These are phyloP conservation scores for Fallopia convolvulus DNA, from an alignment of 148 eudicot genomes.

Conservation along the genomic window DNA sequence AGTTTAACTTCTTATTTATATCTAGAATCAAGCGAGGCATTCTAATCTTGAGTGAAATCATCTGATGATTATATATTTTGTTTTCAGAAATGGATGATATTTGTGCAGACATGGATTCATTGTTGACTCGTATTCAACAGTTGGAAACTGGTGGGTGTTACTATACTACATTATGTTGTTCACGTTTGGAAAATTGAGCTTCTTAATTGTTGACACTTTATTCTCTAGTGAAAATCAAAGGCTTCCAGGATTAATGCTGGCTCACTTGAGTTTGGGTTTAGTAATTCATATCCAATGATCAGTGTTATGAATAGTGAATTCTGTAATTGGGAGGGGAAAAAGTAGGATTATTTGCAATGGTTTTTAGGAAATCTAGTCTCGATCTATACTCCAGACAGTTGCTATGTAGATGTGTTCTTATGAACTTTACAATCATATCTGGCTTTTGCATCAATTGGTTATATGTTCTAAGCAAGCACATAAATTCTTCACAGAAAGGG, in stretches of 20 bases:
- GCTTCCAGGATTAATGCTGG: neutral
- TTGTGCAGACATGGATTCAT: constrained; percentile 33
- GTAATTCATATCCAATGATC: no score
- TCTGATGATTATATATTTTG: neutral
- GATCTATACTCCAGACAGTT: no score
- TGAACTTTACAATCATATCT: neutral
- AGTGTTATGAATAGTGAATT: neutral
- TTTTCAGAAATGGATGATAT: constrained; percentile 50
- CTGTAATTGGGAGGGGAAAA: neutral
- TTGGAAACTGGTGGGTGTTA: constrained; percentile 56
- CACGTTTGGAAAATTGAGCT: no score
- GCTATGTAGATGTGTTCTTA: neutral
- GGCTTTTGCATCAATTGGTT: neutral
- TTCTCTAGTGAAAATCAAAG: neutral
- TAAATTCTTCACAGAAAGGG: neutral
- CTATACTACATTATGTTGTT: neutral
- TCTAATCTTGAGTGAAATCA: neutral
- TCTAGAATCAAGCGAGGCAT: neutral
- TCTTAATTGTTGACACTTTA: neutral
- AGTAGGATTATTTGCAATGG: neutral
- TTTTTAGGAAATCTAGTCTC: neutral
- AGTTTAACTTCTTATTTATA: neutral
- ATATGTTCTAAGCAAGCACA: neutral
- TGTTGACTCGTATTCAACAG: constrained; percentile 53
- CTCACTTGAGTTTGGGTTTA: no score